phyloP scores from a whole-genome alignment of 2,329 filamentous ascomycete species.

The Calonectria ilicicola region DNA sequence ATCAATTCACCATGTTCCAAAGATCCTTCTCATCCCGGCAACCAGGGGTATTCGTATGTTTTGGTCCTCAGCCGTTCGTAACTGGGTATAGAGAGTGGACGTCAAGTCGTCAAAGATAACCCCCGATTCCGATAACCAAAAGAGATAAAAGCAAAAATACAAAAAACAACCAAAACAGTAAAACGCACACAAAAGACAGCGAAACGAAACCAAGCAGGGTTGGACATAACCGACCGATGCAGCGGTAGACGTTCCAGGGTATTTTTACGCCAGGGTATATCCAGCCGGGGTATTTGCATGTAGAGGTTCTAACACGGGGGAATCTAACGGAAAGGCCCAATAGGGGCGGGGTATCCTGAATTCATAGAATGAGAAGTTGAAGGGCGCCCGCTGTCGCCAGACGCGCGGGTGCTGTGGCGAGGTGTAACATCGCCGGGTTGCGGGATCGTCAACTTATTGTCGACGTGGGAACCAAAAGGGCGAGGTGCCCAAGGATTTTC shows the following conservation, averaged over 20 bases:
- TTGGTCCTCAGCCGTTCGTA: slow-evolving; percentile 46
- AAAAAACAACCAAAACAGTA: slow-evolving; percentile 23
- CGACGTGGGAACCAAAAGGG: slow-evolving; percentile 73
- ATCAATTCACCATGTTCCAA: slow-evolving; percentile 39
- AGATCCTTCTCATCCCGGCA: slow-evolving; percentile 39
- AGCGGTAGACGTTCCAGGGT: slow-evolving; percentile 60
- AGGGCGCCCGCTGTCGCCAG: slow-evolving; percentile 90
- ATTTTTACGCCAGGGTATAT: slow-evolving; percentile 75
- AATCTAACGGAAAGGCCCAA: slow-evolving; percentile 91
- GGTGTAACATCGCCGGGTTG: slow-evolving; percentile 86
- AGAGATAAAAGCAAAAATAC: slow-evolving; percentile 27
- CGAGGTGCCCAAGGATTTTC: slow-evolving; percentile 76
- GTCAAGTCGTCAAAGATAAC: slow-evolving; percentile 50
- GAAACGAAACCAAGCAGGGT: slow-evolving; percentile 47
- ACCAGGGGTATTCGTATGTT: slow-evolving; percentile 50
- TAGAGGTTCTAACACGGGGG: slow-evolving; percentile 58
- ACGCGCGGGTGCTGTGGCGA: slow-evolving; percentile 84
- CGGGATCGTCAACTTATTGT: slow-evolving; percentile 73
- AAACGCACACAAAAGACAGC: slow-evolving; percentile 37
- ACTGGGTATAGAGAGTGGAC: slow-evolving; percentile 51
- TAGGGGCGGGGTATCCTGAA: slow-evolving; percentile 95
- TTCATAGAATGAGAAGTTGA: slow-evolving; percentile 94
- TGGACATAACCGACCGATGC: slow-evolving; percentile 61
- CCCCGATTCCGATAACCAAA: slow-evolving; percentile 42
- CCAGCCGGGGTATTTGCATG: slow-evolving; percentile 71